Base-by-base conservation (phyloP, 192 early-diverging fungal species). In the Mortierella alpina region DNA sequence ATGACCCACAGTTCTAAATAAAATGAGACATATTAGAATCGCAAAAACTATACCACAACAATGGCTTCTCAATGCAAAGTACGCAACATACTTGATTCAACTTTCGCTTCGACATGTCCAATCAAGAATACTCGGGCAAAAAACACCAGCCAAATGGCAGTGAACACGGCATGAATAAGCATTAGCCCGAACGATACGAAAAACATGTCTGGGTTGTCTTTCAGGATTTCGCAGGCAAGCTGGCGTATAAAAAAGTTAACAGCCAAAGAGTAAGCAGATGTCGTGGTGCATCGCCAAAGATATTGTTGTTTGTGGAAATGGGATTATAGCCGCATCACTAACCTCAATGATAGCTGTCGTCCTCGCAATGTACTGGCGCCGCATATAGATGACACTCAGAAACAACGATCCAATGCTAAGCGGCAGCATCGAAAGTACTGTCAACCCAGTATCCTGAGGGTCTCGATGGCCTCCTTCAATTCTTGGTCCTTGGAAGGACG, bases 141-240 rank as follows among this genome's bases (percentile, higher is more conserved):
- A 8, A 94, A 82, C 8, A 88, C 47, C 18, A 94, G 60, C 93
- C 93, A 95, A 5, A 90, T 56, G 17, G 86, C 70, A 2, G 89
- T 85, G 81, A 94, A 95, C 1, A 82, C 20, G 48, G 89, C 72
- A 77, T 92, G 91, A n/a, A 76, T 79, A 7, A 69, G 53, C 72
- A 92, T 81, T 14, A 94, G 49, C 17, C 69, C 69, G 18, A 91
- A 72, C 5, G 91, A 92, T n/a, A 93, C 82, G 20, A 88, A 67
- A 63, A 93, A 85, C 72, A 94, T 86, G 59, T 86, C 83, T 1
- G 92, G 92, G 75, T 94, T 95, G 56, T 84, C 88, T 80, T 86
- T 83, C 9, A 95, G 64, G 17, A 95, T 89, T 61, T 92, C 92
- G 70, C 88, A 92, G 12, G 93, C 90, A 20, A 95, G 83, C 90